Conservation (phyloP, 2,329 filamentous ascomycete genomes). For the Teratosphaeria destructans region DNA sequence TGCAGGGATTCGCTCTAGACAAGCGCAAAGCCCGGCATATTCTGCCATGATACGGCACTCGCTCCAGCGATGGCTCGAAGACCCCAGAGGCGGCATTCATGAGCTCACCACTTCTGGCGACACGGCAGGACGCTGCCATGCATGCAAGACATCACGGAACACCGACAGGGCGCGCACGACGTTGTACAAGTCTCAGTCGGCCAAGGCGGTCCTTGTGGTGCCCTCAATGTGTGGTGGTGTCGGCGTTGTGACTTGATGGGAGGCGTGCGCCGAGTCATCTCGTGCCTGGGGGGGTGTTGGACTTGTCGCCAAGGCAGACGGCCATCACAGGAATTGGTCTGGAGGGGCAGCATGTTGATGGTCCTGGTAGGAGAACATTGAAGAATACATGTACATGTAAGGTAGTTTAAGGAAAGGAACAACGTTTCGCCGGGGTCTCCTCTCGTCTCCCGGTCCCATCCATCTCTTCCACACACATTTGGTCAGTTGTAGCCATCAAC, state of each 20-base stretch:
- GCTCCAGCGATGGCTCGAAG: not conserved
- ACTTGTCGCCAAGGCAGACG: too few relatives aligned
- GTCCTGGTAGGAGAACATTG: too few relatives aligned
- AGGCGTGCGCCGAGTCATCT: too few relatives aligned
- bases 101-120: not conserved
- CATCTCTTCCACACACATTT: too few relatives aligned
- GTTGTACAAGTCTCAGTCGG: not conserved
- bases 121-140: not conserved
- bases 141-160: not conserved
- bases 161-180: not conserved
- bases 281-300: too few relatives aligned
- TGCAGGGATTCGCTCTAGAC: not conserved
- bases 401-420: not conserved
- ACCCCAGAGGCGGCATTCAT: not conserved
- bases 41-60: not conserved
- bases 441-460: not conserved
- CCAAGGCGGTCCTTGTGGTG: not conserved
- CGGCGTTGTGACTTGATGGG: not conserved
- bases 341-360: too few relatives aligned
- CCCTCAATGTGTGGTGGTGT: not conserved
- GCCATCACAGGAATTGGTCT: too few relatives aligned
- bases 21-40: not conserved
- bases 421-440: not conserved
- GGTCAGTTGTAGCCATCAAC: too few relatives aligned
- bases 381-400: not conserved